Conservation (phyloP, 2,329 filamentous ascomycete species). For the Exophiala calicioides region DNA sequence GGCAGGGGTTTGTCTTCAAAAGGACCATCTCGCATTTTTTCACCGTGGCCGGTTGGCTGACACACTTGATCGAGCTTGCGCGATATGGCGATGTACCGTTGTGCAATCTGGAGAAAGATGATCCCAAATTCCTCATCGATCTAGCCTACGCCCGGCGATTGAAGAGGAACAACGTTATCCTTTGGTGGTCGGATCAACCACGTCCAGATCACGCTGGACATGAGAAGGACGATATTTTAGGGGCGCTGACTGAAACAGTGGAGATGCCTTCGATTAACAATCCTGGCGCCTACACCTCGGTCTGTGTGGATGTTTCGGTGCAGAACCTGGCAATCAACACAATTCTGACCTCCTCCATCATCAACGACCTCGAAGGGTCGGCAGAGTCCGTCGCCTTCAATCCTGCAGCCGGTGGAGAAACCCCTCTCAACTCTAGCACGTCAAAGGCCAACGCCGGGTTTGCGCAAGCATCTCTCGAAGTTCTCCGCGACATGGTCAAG, state of each 20-base stretch:
- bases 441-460: slow-evolving; percentile 70
- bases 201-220: slow-evolving; percentile 94
- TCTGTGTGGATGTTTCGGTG: slow-evolving; percentile 92
- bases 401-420: slow-evolving; percentile 64
- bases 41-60: slow-evolving; percentile 86
- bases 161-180: slow-evolving; percentile 85
- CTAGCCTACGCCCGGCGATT: slow-evolving; percentile 88
- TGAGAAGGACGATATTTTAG: slow-evolving; percentile 85
- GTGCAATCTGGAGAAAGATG: slow-evolving; percentile 92
- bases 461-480: slow-evolving; percentile 83
- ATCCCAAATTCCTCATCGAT: slow-evolving; percentile 93
- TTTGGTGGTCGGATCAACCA: slow-evolving; percentile 93
- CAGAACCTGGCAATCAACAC: slow-evolving; percentile 97
- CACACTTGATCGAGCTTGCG: slow-evolving; percentile 82
- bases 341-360: slow-evolving; percentile 90
- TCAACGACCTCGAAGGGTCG: slow-evolving; percentile 89
- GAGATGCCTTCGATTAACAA: slow-evolving; percentile 93
- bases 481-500: slow-evolving; percentile 97
- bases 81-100: slow-evolving; percentile 92
- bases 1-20: slow-evolving; percentile 86
- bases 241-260: slow-evolving; percentile 75
- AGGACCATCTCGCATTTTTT: slow-evolving; percentile 87
- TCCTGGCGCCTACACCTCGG: slow-evolving; percentile 88
- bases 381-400: slow-evolving; percentile 83
- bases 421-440: slow-evolving; percentile 65